Base-by-base conservation (phyloP, 2,329 filamentous ascomycete species). In the Berkeleyomyces rouxiae region DNA sequence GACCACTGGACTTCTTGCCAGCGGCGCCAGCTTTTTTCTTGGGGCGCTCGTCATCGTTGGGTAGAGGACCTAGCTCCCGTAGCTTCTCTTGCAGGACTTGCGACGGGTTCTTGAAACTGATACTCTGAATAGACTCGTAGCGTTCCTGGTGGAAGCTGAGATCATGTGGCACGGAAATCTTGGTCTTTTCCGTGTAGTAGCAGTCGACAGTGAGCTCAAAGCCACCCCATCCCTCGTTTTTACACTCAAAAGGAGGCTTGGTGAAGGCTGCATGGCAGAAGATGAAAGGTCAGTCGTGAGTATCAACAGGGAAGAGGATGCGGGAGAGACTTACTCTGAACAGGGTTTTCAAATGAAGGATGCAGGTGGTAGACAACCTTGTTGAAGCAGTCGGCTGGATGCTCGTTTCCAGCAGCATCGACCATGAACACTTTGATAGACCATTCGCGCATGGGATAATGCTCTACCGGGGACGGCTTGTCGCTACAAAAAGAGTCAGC, bases 161-260 rank as follows among this genome's bases (percentile, higher is more conserved):
- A 71, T 99, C 93, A 74, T 99, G 93, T 59, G 79, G 76, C 67
- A 99, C 79, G 11, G 82, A 79, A 70, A 90, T 82, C 70, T 96
- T 92, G 64, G 86, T 86, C 78, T 96, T 96, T 74, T 93, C 90
- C 39, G 87, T 84, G 51, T 87, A 88, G 70, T 85, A 87, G 68
- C 95, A 81, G 66, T 88, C 83, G 70, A 97, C 93, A 58, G 79
- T 80, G 84, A 99, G 92, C 72, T 97, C 93, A 72, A 99, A 99
- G 76, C 97, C 93, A 70, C 93, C 93, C 93, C 93, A 99, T 68
- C 93, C 93, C 75, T 96, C 88, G 74, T 99, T 95, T 67, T 84
- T 79, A 74, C 95, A 95, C 67, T 81, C 81, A 77, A 97, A 99
- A 0, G 93, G 93, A 0, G 90, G 83, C 67, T 87, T 85, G 71